Evolutionary conservation across 179 eudicot species (phyloP).

Genomic region (Nepenthes alata): DNA sequence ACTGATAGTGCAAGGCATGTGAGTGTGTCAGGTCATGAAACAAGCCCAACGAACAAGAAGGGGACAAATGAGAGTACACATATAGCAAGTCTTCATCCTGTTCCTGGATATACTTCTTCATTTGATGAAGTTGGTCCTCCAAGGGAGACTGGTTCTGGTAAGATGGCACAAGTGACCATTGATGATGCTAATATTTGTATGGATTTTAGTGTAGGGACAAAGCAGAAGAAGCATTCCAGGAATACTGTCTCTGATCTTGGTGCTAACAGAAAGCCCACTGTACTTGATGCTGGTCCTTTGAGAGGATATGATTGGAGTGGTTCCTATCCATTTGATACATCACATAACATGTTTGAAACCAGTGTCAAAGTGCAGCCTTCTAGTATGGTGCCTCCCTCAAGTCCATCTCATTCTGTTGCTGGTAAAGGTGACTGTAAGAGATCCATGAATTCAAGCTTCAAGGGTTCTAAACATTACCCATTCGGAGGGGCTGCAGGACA

Average conservation of each 20-base stretch:
- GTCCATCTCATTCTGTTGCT: constrained; percentile 23
- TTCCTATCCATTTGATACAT: constrained; percentile 32
- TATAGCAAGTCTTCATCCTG: constrained; percentile 39
- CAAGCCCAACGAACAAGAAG: constrained; percentile 25
- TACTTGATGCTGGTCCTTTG: constrained; percentile 15
- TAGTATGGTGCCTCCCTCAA: constrained; percentile 34
- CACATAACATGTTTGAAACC: constrained; percentile 21
- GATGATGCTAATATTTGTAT: constrained; percentile 11
- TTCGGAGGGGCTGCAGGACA: constrained; percentile 20
- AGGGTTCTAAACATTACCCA: constrained; percentile 22
- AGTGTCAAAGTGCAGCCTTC: constrained; percentile 25
- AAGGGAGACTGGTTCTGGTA: constrained; percentile 24
- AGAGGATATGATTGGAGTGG: constrained; percentile 24
- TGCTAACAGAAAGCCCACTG: constrained; percentile 15
- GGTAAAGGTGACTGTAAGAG: constrained; percentile 23
- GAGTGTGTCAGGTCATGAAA: constrained; percentile 35
- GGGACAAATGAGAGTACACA: constrained; percentile 37
- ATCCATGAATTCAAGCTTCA: constrained; percentile 24
- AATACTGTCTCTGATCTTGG: constrained; percentile 23
- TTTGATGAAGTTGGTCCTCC: constrained; percentile 35
- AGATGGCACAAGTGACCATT: constrained; percentile 4
- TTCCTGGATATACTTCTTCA: constrained; percentile 48
- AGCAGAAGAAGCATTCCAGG: constrained; percentile 24
- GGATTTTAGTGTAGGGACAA: constrained; percentile 22
- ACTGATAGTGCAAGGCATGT: constrained; percentile 34